phyloP scores from a whole-genome alignment of 1,139 yeast species.

The Hyphopichia wangnamkhiaoensis region DNA sequence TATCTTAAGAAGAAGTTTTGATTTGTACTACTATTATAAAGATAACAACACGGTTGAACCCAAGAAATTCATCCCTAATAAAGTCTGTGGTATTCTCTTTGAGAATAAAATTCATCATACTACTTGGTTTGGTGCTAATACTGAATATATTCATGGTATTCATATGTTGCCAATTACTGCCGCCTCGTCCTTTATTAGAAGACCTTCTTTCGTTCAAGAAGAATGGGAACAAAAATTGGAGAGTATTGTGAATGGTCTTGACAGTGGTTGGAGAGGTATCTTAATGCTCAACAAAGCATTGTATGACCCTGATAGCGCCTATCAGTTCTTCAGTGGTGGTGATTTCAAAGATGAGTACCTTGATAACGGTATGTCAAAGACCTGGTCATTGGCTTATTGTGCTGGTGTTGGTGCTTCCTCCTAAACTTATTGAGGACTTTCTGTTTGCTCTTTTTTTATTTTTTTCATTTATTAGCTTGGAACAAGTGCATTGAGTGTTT shows the following conservation, averaged over 20 bases:
- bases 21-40: slow-evolving; percentile 53
- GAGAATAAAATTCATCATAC: slow-evolving; percentile 88
- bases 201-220: slow-evolving; percentile 16
- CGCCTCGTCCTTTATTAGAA: slow-evolving; percentile 16
- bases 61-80: slow-evolving; percentile 49
- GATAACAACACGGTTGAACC: slow-evolving; percentile 60
- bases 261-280: slow-evolving; percentile 25
- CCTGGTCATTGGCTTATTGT: slow-evolving; percentile 26
- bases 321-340: slow-evolving; percentile 15
- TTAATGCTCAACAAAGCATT: slow-evolving; percentile 22
- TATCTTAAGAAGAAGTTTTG: slow-evolving; percentile 55
- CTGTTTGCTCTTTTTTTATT: too few species aligned
- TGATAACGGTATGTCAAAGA: slow-evolving; percentile 23
- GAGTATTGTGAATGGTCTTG: slow-evolving; percentile 10
- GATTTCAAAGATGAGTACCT: slow-evolving; percentile 13
- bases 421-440: neutral
- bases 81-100: slow-evolving; percentile 67
- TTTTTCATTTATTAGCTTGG: too few species aligned
- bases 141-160: slow-evolving; percentile 21
- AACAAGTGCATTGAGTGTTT: too few species aligned
- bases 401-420: slow-evolving; percentile 14
- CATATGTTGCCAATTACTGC: slow-evolving; percentile 25
- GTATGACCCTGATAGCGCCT: slow-evolving; percentile 19
- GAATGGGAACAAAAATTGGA: slow-evolving; percentile 19
- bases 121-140: slow-evolving; percentile 69